Base-by-base conservation (phyloP, 495 filamentous ascomycete genomes). In the Immersiella caudata region DNA sequence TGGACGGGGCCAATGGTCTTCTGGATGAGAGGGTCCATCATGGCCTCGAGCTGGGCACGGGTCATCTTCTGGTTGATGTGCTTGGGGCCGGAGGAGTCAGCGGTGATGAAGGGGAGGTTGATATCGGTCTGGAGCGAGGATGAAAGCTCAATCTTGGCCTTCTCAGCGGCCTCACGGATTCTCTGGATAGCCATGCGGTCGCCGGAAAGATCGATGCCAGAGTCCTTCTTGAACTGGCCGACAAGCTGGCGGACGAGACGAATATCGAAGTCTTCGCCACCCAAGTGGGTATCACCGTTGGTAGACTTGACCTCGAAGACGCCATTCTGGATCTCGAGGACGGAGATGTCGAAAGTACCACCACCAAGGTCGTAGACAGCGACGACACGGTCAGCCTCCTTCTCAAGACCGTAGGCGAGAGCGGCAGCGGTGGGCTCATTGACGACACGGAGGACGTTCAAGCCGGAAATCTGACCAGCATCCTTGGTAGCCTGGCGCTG, bases 121-220 rank as follows among this genome's bases (percentile, higher is more conserved):
- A 98, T 97, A 79, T 99, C 95, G 66, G 95, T 99, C 82, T 97
- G 94, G 71, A 95, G 88, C 62, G 93, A 91, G 22, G 94, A 97
- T 2, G 95, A 98, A 69, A 99, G 87, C 83, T 99, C 95, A 76
- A 98, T 99, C 92, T 99, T 99, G 77, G 95, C 95, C 89, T 99
- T 99, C 88, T 99, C 95, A 68, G 96, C 95, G 69, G 95, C 95
- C 84, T 99, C 95, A 82, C 95, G 95, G 79, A 99, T 97, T 84
- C 95, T 88, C 86, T 99, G 95, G 73, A 99, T 96, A 66, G 95
- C 95, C 95, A 99, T 98, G 75, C 95, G 94, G 86, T 99, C 95
- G 70, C 81, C 82, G 40, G 91, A 91, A 60, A 99, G 87, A 79
- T 99, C 96, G 67, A 98, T 92, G 62, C 93, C 90, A 33, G 90